phyloP scores from a whole-genome alignment of 2,329 filamentous ascomycete genomes.

The Pseudogymnoascus sp. region DNA sequence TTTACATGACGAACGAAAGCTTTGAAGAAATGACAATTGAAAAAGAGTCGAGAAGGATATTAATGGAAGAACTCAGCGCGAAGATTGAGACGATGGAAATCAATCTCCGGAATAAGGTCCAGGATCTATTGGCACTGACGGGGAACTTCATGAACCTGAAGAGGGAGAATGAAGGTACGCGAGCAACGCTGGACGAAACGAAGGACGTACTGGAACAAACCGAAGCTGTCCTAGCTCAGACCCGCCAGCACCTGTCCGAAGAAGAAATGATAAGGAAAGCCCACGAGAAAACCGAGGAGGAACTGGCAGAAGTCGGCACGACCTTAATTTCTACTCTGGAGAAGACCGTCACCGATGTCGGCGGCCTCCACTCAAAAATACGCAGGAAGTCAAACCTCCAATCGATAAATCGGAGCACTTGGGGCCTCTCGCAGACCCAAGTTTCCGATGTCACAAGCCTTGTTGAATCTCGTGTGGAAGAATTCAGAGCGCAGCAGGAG shows the following conservation, averaged over 20 bases:
- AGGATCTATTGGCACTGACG: conserved; percentile 81
- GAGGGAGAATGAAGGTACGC: conserved; percentile 78
- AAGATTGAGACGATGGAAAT: conserved; percentile 88
- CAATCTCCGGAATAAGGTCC: conserved; percentile 85
- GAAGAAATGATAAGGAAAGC: conserved; percentile 74
- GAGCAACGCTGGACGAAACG: conserved; percentile 64
- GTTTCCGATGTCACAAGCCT: conserved; percentile 68
- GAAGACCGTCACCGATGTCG: conserved; percentile 71
- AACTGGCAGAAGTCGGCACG: conserved; percentile 64
- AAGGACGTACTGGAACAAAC: conserved; percentile 79
- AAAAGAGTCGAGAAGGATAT: conserved; percentile 83
- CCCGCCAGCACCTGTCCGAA: conserved; percentile 66
- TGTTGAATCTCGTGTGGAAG: conserved; percentile 66
- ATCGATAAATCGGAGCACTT: conserved; percentile 65
- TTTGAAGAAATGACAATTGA: conserved; percentile 89
- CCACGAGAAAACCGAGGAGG: conserved; percentile 74
- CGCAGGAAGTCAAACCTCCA: conserved; percentile 79
- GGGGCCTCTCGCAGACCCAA: conserved; percentile 67
- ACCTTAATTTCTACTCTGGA: conserved; percentile 71
- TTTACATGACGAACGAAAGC: conserved; percentile 80
- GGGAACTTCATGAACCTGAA: conserved; percentile 82
- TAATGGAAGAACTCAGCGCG: conserved; percentile 85
- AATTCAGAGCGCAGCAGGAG: conserved; percentile 66
- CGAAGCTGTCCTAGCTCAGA: conserved; percentile 71
- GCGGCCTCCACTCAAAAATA: conserved; percentile 77